A percentile compares a stretch with the other conserved stretches of the same genome.
Conservation (phyloP, 495 filamentous ascomycete species). For the Penicilliopsis zonata region DNA sequence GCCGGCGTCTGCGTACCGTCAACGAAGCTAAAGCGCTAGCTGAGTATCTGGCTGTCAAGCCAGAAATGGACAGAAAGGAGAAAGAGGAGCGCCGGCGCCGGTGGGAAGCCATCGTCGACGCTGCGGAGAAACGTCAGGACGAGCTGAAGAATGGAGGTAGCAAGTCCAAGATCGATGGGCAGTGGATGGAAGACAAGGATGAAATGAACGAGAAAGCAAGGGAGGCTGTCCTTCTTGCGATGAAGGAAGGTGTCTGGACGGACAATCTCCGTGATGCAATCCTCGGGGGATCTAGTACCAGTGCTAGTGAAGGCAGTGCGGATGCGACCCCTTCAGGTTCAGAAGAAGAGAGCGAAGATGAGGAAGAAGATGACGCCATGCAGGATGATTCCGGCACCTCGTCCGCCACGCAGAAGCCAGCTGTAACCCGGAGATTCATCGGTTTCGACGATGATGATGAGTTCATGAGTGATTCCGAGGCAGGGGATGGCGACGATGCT, state of each 20-base stretch:
- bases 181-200: constrained; percentile 90
- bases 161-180: constrained; percentile 65
- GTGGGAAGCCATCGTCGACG: constrained; percentile 76
- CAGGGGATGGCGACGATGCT: constrained; percentile 23
- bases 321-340: constrained; percentile 26
- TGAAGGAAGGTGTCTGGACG: constrained; percentile 50
- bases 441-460: constrained; percentile 90
- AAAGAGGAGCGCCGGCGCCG: constrained; percentile 68
- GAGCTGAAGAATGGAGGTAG: constrained; percentile 57
- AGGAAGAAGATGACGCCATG: constrained; percentile 21
- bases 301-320: constrained; percentile 38
- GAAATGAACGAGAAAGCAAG: constrained; percentile 71
- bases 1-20: constrained; percentile 78
- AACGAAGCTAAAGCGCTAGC: constrained; percentile 90
- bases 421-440: constrained; percentile 44
- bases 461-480: constrained; percentile 71
- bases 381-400: constrained; percentile 15
- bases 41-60: constrained; percentile 89
- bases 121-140: constrained; percentile 68
- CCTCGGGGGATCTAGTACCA: constrained; percentile 32
- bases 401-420: constrained; percentile 10
- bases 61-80: constrained; percentile 90
- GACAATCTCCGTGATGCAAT: constrained; percentile 34
- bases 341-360: constrained; percentile 35
- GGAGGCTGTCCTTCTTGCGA: constrained; percentile 67